Base-by-base conservation (phyloP, 257 asterid genomes). In the Nicotiana tabacum region DNA sequence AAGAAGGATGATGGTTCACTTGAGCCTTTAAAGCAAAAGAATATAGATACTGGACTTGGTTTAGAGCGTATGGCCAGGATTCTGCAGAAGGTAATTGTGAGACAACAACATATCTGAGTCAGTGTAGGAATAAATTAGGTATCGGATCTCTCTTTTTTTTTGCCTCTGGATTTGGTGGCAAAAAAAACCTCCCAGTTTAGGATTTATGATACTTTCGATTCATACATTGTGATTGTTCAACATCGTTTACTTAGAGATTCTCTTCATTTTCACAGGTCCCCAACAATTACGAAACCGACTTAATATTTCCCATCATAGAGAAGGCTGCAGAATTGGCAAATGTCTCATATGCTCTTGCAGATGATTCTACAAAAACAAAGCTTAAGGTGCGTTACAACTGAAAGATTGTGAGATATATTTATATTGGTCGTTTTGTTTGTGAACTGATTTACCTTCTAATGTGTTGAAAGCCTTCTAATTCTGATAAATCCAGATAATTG, bases 1-100 rank as follows among this genome's bases (percentile, higher is more conserved):
- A 92, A 84, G 88, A 92, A 87, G 87, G 98, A 94, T 55, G 98
- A 94, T 83, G 99, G 99, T 78, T 94, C 98, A 46, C 97, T 94
- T 6, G 99, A 95, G 90, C 98, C 99, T 82, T 89, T 95, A 83
- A 94, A 94, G 85, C 98, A 94, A 90, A 92, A 90, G 94, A 95
- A 94, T 85, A 95, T 94, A 83, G 99, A 95, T 87, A 95, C 97
- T 5, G 99, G 99, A 67, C 95, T 95, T 15, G 99, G 99, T 86
- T 88, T 95, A 83, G 99, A 95, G 92, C 97, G 99, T 69, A 88
- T 95, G 91, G 99, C 98, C 87, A 94, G 97, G 84, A 94, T 95
- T 87, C 97, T 94, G 84, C 99, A 95, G 85, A 85, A 89, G 93
- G 99, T 86, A 81, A 77, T 60, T 64, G 35, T 69, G 57, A 61